Evolutionary conservation across 2,329 filamentous ascomycete species (phyloP), one percentile per base, ranked within the genome.

Genomic region (Tolypocladium amazonense): DNA sequence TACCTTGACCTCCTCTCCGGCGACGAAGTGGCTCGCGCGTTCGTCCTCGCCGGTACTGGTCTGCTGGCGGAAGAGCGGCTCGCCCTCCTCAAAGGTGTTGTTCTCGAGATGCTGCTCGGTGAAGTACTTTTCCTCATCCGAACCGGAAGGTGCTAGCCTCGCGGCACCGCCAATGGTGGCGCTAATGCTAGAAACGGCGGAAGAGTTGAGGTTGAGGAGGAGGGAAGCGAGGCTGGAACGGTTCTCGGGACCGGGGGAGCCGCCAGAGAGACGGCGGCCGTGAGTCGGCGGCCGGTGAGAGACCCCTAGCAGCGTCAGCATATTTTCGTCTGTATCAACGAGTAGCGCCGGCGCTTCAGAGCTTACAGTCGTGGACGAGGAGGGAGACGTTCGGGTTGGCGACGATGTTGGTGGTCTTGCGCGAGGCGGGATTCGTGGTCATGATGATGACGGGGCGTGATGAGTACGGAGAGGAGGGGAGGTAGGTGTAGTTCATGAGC

Each of bases 401-500:
- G 63, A 88, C 76, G 15, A 97, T 85, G 72, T 97, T 96, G 67
- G 86, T 83, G 37, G 86, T 91, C 76, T 93, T 94, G 66, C 86
- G 88, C 41, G 88, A 90, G 60, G 85, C 83, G 1, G 87, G 85
- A 66, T 91, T 91, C 54, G 89, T 95, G 59, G 94, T 97, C 89
- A 93, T 92, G 80, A 97, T 88, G 70, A 97, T 95, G 64, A 92
- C 88, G n/a, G 91, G 88, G n/a, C 78, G 75, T 57, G 81, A 70
- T 45, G 84, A 82, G 73, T 86, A 88, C 45, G 86, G 87, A 20
- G 89, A 90, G 7, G 82, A 86, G 45, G 92, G 88, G 27, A 99
- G 88, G 76, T 97, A 97, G 70, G 94, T 97, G 79, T 97, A 97
- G 79, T 96, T 97, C 94, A 99, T 99, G 65, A 99, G 85, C 43